phyloP scores from a whole-genome alignment of 2,329 filamentous ascomycete species.

The Monosporascus sp. region DNA sequence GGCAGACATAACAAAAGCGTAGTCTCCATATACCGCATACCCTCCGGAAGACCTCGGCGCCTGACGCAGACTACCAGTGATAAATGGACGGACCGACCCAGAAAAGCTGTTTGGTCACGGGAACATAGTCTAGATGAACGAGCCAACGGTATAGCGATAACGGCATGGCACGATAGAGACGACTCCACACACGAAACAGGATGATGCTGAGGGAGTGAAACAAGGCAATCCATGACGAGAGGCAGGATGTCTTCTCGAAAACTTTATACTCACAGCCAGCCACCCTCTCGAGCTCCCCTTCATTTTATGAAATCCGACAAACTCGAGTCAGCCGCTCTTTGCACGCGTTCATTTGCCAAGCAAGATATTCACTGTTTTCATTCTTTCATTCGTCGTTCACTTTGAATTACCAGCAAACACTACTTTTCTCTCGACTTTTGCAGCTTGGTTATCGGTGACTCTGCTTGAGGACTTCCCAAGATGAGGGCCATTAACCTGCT shows the following conservation, averaged over 20 bases:
- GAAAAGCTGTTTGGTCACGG: neutral
- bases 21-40: too few relatives aligned
- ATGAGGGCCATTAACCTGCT: constrained; percentile 11
- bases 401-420: neutral
- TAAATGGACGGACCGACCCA: too few relatives aligned
- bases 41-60: too few relatives aligned
- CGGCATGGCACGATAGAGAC: neutral
- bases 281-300: neutral
- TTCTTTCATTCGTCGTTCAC: neutral
- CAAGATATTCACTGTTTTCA: neutral
- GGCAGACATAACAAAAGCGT: too few relatives aligned
- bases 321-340: neutral
- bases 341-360: neutral
- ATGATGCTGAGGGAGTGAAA: too few relatives aligned
- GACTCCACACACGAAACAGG: too few relatives aligned
- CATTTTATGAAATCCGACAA: neutral
- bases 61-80: too few relatives aligned
- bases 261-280: neutral
- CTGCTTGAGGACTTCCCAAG: neutral
- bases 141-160: neutral
- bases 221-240: too few relatives aligned
- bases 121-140: neutral
- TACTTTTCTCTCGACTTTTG: neutral
- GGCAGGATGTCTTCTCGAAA: too few relatives aligned
- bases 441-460: neutral